These are phyloP conservation scores for Rosa multiflora DNA, from an alignment of 306 rosid species.

Conservation along the genomic window DNA sequence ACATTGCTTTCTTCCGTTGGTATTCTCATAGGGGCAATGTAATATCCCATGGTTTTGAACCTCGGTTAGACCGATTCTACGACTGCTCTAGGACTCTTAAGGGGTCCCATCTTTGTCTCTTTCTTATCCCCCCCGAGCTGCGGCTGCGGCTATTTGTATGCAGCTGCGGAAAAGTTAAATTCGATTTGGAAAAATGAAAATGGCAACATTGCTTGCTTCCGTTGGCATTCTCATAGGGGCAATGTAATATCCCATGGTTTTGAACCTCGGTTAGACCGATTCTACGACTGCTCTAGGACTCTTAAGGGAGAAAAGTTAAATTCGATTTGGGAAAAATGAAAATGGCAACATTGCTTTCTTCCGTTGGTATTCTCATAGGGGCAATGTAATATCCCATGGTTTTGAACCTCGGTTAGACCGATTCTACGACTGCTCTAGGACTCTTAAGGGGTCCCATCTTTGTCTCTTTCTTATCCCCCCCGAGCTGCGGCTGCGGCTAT, in stretches of 20 bases:
- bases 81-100: neutral
- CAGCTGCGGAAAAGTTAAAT: neutral
- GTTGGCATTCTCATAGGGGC: neutral
- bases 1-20: neutral
- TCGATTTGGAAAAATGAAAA: neutral
- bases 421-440: slow-evolving; percentile 10
- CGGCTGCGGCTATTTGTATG: slow-evolving; percentile 22
- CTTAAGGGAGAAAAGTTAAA: neutral
- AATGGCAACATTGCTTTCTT: neutral
- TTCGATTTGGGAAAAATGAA: neutral
- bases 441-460: neutral
- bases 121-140: slow-evolving; percentile 8
- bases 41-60: slow-evolving; percentile 16
- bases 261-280: slow-evolving; percentile 43
- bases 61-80: slow-evolving; percentile 40
- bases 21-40: neutral
- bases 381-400: neutral
- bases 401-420: slow-evolving; percentile 42
- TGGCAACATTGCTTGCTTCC: neutral
- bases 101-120: slow-evolving; percentile 9
- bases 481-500: slow-evolving; percentile 13
- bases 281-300: slow-evolving; percentile 10
- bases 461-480: slow-evolving; percentile 22
- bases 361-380: neutral
- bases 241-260: neutral